phyloP scores from a whole-genome alignment of 2,329 filamentous ascomycete species.

The Penicillium digitatum region DNA sequence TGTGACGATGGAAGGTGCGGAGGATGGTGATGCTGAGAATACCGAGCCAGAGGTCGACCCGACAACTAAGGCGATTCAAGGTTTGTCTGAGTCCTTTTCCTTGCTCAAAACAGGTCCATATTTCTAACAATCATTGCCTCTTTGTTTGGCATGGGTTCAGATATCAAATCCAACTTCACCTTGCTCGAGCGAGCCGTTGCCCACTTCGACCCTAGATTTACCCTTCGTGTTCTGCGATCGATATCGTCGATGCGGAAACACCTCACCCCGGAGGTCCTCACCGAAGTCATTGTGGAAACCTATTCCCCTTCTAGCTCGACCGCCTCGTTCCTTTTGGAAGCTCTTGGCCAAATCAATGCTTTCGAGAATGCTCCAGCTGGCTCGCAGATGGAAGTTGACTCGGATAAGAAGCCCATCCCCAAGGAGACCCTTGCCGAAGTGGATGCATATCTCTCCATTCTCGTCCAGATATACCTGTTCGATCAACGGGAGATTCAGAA shows the following conservation, averaged over 20 bases:
- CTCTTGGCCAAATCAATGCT: conserved; percentile 64
- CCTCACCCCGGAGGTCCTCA: conserved; percentile 74
- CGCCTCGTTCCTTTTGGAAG: conserved; percentile 66
- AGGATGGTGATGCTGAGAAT: conserved; percentile 43
- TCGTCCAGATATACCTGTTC: conserved; percentile 81
- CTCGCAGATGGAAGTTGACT: conserved; percentile 71
- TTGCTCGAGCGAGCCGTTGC: conserved; percentile 87
- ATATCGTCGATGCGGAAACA: conserved; percentile 95
- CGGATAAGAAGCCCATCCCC: conserved; percentile 58
- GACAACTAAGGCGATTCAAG: conserved; percentile 50
- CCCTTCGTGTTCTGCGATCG: conserved; percentile 85
- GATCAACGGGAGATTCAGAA: conserved; percentile 77
- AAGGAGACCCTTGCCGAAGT: conserved; percentile 83
- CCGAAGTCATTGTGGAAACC: conserved; percentile 74
- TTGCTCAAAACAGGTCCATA: not conserved
- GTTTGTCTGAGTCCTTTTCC: conserved; percentile 24
- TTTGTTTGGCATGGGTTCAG: conserved; percentile 47
- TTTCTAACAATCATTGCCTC: not conserved
- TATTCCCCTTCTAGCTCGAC: conserved; percentile 66
- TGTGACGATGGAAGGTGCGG: conserved; percentile 63
- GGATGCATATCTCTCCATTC: conserved; percentile 81
- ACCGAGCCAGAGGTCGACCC: conserved; percentile 44
- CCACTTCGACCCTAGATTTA: conserved; percentile 92
- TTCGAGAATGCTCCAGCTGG: conserved; percentile 56
- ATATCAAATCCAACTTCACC: conserved; percentile 91